Conservation (phyloP, 1,284 basidiomycete genomes). For the Melampsora larici-populina region DNA sequence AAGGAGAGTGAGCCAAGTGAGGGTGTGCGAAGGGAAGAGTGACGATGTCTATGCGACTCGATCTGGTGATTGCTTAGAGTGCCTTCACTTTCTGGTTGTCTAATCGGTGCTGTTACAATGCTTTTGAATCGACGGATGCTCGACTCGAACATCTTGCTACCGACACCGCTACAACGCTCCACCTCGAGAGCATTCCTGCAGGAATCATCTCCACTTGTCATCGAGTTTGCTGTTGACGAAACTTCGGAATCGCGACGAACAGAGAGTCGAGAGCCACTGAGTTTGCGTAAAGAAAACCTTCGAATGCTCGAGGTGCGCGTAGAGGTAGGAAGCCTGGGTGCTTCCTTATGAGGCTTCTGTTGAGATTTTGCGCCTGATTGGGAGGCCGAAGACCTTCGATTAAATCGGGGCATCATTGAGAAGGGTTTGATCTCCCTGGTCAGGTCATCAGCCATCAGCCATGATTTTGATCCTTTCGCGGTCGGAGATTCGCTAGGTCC, state of each 20-base stretch:
- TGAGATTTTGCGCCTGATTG: neutral
- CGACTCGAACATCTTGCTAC: constrained; percentile 40
- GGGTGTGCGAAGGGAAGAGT: neutral
- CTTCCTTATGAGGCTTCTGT: neutral
- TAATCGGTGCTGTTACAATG: neutral
- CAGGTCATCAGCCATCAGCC: neutral
- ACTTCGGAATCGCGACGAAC: neutral
- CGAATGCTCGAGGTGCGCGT: neutral
- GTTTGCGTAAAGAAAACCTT: neutral
- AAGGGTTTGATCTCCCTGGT: neutral
- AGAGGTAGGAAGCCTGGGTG: neutral
- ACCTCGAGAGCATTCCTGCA: constrained; percentile 3
- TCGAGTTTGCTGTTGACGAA: neutral
- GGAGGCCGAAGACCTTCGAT: neutral
- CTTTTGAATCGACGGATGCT: constrained; percentile 5
- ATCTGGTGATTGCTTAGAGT: no score
- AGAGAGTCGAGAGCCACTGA: neutral
- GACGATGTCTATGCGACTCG: neutral
- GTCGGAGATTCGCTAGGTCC: neutral
- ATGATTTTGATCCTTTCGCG: neutral
- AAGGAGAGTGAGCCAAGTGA: neutral
- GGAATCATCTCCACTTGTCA: constrained; percentile 2
- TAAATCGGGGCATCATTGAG: neutral
- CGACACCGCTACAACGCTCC: constrained; percentile 30
- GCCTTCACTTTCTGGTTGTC: neutral